phyloP scores from a whole-genome alignment of 306 rosid genomes.

The Coriaria nepalensis region DNA sequence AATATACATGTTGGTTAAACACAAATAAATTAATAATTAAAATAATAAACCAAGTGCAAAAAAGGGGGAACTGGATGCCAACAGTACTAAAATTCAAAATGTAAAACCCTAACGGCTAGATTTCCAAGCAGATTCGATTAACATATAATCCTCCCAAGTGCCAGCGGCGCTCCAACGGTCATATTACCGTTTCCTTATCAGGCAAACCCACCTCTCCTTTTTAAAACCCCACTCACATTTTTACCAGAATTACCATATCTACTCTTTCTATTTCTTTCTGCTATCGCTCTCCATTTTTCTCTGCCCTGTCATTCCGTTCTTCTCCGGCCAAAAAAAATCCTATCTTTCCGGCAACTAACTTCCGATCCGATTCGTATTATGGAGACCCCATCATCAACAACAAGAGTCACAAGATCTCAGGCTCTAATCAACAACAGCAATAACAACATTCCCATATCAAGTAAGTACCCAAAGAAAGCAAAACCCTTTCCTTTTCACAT shows the following conservation, averaged over 20 bases:
- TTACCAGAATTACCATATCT: background rate
- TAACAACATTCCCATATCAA: conserved; percentile 38
- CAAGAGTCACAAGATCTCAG: conserved; percentile 70
- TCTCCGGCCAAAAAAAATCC: background rate
- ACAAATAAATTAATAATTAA: no score
- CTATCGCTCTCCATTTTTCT: conserved; percentile 1
- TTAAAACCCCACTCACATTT: conserved; percentile 13
- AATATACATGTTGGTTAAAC: no score
- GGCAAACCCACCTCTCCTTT: conserved; percentile 8
- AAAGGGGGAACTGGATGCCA: no score
- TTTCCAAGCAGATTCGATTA: conserved; percentile 1
- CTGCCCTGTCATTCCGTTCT: background rate
- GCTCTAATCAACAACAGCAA: conserved; percentile 13
- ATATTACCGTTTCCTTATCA: conserved; percentile 16
- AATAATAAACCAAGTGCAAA: no score
- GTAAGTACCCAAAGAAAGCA: conserved; percentile 14
- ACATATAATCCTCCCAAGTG: background rate
- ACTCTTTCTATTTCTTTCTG: background rate
- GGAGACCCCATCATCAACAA: conserved; percentile 85
- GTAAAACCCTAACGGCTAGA: conserved; percentile 59
- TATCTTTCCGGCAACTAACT: background rate
- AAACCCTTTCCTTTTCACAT: conserved; percentile 4
- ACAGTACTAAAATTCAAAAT: background rate
- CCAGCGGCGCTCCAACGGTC: conserved; percentile 71
- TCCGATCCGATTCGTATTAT: conserved; percentile 17